phyloP scores from a whole-genome alignment of 163 green algal species.

The Scenedesmus sp. region DNA sequence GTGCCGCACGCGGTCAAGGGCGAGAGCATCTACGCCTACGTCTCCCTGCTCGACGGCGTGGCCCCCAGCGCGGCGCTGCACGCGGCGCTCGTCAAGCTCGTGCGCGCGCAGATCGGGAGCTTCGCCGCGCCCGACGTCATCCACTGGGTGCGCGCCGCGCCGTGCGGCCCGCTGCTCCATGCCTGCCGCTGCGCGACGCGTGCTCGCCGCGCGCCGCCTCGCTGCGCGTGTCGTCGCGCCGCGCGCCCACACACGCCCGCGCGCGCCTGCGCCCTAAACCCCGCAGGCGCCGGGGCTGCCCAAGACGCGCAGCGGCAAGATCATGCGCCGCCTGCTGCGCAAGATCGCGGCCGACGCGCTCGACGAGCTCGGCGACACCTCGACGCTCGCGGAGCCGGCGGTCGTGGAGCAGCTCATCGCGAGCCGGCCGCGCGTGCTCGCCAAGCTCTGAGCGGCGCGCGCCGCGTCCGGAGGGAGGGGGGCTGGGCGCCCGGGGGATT shows the following conservation, averaged over 20 bases:
- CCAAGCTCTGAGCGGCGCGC: slow-evolving; percentile 3
- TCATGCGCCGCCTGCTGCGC: slow-evolving; percentile 94
- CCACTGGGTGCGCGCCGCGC: slow-evolving; percentile 70
- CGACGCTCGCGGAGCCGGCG: slow-evolving; percentile 81
- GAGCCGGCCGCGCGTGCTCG: slow-evolving; percentile 45
- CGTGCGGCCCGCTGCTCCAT: too few relatives aligned
- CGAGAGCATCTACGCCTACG: slow-evolving; percentile 92
- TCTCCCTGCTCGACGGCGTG: slow-evolving; percentile 70
- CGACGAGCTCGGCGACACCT: slow-evolving; percentile 88
- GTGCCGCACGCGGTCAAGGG: slow-evolving; percentile 90
- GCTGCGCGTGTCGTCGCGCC: neutral
- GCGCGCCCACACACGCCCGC: neutral
- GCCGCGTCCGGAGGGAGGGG: too few relatives aligned
- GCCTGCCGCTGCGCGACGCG: too few relatives aligned
- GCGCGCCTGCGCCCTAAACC: neutral
- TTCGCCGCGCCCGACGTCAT: slow-evolving; percentile 93
- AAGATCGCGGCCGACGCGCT: slow-evolving; percentile 84
- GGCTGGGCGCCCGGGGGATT: too few relatives aligned
- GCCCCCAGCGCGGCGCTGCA: slow-evolving; percentile 55
- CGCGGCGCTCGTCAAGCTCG: slow-evolving; percentile 69
- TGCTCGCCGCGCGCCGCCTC: too few relatives aligned
- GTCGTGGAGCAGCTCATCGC: slow-evolving; percentile 66
- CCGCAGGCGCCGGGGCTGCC: slow-evolving; percentile 61
- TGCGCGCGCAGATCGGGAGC: slow-evolving; percentile 76
- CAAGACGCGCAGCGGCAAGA: slow-evolving; percentile 93